Conservation (phyloP, 2,329 filamentous ascomycete genomes). For the Zasmidium citrigriseum region DNA sequence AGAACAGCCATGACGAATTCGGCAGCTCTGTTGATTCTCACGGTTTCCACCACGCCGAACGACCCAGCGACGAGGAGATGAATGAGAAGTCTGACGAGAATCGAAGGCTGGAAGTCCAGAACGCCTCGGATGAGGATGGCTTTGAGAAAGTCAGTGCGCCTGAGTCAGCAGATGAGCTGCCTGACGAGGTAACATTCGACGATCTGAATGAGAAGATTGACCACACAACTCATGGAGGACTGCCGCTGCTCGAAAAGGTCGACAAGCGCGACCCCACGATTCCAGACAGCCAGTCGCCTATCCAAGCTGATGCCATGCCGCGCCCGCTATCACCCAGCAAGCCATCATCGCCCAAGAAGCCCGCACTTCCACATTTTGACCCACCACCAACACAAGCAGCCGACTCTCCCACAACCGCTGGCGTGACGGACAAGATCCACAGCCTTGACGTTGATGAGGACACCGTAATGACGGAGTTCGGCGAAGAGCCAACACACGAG, state of each 20-base stretch:
- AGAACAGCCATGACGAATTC: slow-evolving; percentile 47
- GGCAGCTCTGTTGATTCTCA: slow-evolving; percentile 54
- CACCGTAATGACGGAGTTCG: slow-evolving; percentile 49
- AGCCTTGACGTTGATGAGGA: slow-evolving; percentile 63
- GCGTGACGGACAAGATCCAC: slow-evolving; percentile 56
- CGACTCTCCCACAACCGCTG: slow-evolving; percentile 53
- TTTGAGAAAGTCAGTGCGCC: slow-evolving; percentile 82
- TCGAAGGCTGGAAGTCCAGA: slow-evolving; percentile 74
- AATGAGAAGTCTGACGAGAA: slow-evolving; percentile 63
- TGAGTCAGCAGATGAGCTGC: slow-evolving; percentile 61
- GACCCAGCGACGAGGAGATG: slow-evolving; percentile 43
- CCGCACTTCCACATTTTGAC: slow-evolving; percentile 25
- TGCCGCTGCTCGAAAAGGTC: slow-evolving; percentile 30
- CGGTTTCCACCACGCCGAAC: slow-evolving; percentile 52
- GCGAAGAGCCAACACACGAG: slow-evolving; percentile 29
- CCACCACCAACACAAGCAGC: slow-evolving; percentile 36
- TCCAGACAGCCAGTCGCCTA: slow-evolving; percentile 17
- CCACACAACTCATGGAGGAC: slow-evolving; percentile 22
- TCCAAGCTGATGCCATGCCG: slow-evolving; percentile 28
- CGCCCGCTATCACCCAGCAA: slow-evolving; percentile 34
- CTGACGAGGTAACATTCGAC: slow-evolving; percentile 66
- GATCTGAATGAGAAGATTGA: slow-evolving; percentile 62
- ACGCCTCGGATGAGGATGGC: slow-evolving; percentile 82
- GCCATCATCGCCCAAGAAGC: slow-evolving; percentile 20
- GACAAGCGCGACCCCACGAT: slow-evolving; percentile 27